Conservation (phyloP, 495 filamentous ascomycete genomes). For the Hapsidospora chrysogenum region DNA sequence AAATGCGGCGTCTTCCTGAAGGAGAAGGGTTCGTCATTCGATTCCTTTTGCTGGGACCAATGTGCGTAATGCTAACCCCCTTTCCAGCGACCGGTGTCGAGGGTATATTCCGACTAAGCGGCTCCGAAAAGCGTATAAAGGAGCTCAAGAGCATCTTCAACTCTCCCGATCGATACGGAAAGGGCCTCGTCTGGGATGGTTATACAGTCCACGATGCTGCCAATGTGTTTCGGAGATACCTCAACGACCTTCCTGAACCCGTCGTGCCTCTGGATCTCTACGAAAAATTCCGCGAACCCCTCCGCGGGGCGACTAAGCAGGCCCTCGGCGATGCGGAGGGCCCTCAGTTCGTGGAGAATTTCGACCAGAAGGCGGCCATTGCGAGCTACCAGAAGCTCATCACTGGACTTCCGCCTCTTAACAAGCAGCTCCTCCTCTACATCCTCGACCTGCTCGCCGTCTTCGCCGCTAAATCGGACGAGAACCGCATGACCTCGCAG, state of each 20-base stretch:
- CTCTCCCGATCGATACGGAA: constrained; percentile 90
- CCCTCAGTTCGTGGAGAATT: constrained; percentile 41
- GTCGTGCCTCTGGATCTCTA: constrained; percentile 95
- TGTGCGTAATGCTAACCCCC: constrained; percentile 8
- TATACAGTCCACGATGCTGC: constrained; percentile 99
- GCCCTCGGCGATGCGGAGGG: constrained; percentile 43
- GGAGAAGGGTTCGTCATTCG: constrained; percentile 65
- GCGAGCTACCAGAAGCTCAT: constrained; percentile 74
- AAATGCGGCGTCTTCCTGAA: constrained; percentile 98
- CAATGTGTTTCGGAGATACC: constrained; percentile 85
- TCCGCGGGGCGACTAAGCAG: constrained; percentile 60
- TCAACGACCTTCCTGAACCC: constrained; percentile 88
- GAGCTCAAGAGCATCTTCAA: constrained; percentile 85
- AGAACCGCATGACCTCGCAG: constrained; percentile 88
- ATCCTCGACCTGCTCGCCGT: constrained; percentile 96
- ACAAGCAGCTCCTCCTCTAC: constrained; percentile 88
- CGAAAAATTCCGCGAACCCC: constrained; percentile 71
- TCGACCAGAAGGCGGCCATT: constrained; percentile 66
- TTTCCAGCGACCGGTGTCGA: constrained; percentile 77
- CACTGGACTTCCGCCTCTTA: constrained; percentile 80
- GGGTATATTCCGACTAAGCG: constrained; percentile 91
- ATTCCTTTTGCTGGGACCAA: neutral
- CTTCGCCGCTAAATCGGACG: constrained; percentile 91
- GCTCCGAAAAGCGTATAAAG: constrained; percentile 96
- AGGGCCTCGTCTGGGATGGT: constrained; percentile 90